Percentiles rank a stretch among this genome's conserved stretches.
These are phyloP conservation scores for Pyrenula massariospora DNA, from an alignment of 495 filamentous ascomycete species.

Conservation along the genomic window DNA sequence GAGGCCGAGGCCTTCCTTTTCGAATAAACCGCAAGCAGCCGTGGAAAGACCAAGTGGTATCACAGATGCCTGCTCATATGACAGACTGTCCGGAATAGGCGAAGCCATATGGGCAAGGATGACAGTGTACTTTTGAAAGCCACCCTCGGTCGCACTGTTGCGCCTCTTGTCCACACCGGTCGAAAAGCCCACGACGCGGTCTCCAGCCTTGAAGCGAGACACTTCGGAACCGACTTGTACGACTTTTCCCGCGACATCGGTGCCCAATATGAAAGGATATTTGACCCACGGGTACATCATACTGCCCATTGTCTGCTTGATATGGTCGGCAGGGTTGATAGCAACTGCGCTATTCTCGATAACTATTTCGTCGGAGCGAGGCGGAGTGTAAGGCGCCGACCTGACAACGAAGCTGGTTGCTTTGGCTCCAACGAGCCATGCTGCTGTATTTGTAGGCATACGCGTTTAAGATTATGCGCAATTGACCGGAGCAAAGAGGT, in stretches of 20 bases:
- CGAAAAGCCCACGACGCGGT: conserved; percentile 14
- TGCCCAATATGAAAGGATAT: conserved; percentile 39
- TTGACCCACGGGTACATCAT: conserved; percentile 8
- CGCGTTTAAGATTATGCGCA: neutral
- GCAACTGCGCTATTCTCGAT: conserved; percentile 29
- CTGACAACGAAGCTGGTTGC: conserved; percentile 19
- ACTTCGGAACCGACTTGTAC: conserved; percentile 31
- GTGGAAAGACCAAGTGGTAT: conserved; percentile 44
- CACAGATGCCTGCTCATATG: conserved; percentile 33
- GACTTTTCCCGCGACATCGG: conserved; percentile 43
- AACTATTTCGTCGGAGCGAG: conserved; percentile 20
- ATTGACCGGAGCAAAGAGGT: too few species aligned
- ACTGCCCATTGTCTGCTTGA: neutral
- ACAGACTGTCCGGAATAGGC: conserved; percentile 30
- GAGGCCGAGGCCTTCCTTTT: conserved; percentile 25
- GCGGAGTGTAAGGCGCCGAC: conserved; percentile 18
- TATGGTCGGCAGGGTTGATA: conserved; percentile 23
- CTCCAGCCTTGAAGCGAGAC: conserved; percentile 28
- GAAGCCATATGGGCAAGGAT: conserved; percentile 21
- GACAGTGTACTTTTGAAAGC: conserved; percentile 38
- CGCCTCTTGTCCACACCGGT: conserved; percentile 1
- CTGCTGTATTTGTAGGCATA: conserved; percentile 17
- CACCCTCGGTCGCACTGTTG: conserved; percentile 15
- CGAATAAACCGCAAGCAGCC: conserved; percentile 38
- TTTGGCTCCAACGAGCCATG: conserved; percentile 19